Base-by-base conservation (phyloP, 1,139 yeast genomes). In the Ogataea hybrid region DNA sequence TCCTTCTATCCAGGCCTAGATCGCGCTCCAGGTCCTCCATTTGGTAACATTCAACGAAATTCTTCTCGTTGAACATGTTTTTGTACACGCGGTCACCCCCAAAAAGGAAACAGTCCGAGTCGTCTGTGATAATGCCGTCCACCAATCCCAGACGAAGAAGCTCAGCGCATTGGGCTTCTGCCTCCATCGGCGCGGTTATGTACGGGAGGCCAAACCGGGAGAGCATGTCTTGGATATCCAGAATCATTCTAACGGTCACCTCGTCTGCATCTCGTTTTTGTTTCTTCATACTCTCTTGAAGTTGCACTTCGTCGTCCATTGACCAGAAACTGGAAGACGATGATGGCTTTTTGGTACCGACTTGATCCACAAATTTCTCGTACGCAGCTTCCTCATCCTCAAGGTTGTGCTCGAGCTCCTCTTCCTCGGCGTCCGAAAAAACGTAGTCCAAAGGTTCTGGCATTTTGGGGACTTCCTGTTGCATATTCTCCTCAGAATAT, bases 81-180 rank as follows among this genome's bases (percentile, higher is more conserved):
- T 89, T 85, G 64, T 90, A 92, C 2, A 94, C 78, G 35, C 71
- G 72, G 42, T 80, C 80, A 1, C 96, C 97, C 0, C 97, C 98
- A 68, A 94, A 94, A 33, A 94, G 64, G 55, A 94, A 92, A 41
- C 96, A 89, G 73, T 94, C 99, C 53, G 96, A 87, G 69, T 94
- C 99, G 62, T 94, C 99, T 0, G 98, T 94, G 15, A 94, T 83
- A 16, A 92, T 85, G 0, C 98, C 99, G 62, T 94, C 98, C 2
- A 92, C 97, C 20, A 92, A 69, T 0, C 77, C 77, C 14, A 88
- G 62, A 20, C 65, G 63, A 37, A 78, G 64, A 9, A 92, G 65
- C 51, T 82, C 87, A 0, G 96, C 97, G 64, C 98, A 92, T 58
- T 92, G 98, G 0, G 97, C 97, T 67, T 92, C 98, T 1, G 98